Percentiles rank a stretch among this genome's conserved stretches.
phyloP scores from a whole-genome alignment of 2,329 filamentous ascomycete genomes.

The Aspergillus piperis region DNA sequence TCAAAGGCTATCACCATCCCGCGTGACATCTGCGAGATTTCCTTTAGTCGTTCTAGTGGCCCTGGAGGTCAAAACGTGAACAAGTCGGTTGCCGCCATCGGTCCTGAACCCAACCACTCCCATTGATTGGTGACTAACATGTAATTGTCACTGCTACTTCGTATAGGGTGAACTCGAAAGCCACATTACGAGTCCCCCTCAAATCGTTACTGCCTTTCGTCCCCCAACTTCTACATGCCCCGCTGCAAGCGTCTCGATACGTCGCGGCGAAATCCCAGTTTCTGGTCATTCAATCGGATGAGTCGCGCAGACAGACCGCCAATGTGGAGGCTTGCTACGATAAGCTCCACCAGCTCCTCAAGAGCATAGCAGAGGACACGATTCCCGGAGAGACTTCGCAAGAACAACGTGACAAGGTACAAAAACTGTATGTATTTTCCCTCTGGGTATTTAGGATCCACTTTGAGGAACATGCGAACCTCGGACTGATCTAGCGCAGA shows the following conservation, averaged over 20 bases:
- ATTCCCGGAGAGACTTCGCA: conserved; percentile 63
- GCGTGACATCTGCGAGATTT: conserved; percentile 58
- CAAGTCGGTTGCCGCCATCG: conserved; percentile 53
- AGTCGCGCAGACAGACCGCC: conserved; percentile 61
- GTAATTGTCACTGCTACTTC: neutral
- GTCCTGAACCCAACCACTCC: neutral
- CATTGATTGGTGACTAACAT: conserved; percentile 5
- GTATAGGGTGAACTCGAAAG: conserved; percentile 65
- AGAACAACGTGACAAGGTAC: conserved; percentile 57
- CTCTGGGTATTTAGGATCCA: neutral
- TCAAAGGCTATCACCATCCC: conserved; percentile 53
- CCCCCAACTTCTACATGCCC: conserved; percentile 55
- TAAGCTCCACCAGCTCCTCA: conserved; percentile 58
- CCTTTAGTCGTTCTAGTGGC: conserved; percentile 64
- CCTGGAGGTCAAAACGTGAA: conserved; percentile 70
- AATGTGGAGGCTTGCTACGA: conserved; percentile 62
- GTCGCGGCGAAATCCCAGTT: conserved; percentile 54
- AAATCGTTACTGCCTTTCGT: conserved; percentile 55
- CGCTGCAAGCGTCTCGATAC: conserved; percentile 57
- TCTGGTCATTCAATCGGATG: conserved; percentile 64
- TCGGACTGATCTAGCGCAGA: conserved; percentile 34
- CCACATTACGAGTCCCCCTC: conserved; percentile 61
- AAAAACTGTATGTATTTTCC: conserved; percentile 49
- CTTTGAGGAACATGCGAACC: neutral
- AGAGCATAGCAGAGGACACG: conserved; percentile 50